A percentile compares a stretch with the other conserved stretches of the same genome.
These are phyloP conservation scores for Cryptosporidium muris DNA, from an alignment of 169 alveolate species.

Conservation along the genomic window DNA sequence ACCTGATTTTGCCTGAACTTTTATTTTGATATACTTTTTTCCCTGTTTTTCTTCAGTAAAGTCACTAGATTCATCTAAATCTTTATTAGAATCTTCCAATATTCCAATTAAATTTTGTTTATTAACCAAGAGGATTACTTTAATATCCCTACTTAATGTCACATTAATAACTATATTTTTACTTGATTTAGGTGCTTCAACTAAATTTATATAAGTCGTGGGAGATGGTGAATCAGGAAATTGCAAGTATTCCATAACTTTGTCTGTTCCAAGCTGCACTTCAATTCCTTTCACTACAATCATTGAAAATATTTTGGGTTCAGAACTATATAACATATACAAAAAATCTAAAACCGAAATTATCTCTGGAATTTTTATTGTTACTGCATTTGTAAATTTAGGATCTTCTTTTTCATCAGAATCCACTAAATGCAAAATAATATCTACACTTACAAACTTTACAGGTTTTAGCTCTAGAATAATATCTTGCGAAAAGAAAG, in stretches of 20 bases:
- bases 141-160: too few relatives aligned
- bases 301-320: conserved; percentile 10
- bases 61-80: too few relatives aligned
- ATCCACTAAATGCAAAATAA: not conserved
- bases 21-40: too few relatives aligned
- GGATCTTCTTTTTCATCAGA: not conserved
- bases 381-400: not conserved
- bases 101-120: too few relatives aligned
- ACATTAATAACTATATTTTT: too few relatives aligned
- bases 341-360: conserved; percentile 30
- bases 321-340: not conserved
- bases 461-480: conserved; percentile 2
- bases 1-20: too few relatives aligned
- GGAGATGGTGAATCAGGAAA: conserved; percentile 53
- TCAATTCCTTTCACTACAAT: conserved; percentile 29
- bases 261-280: conserved; percentile 8
- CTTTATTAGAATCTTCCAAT: too few relatives aligned
- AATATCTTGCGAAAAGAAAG: not conserved
- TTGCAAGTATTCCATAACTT: conserved; percentile 16
- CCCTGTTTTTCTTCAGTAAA: too few relatives aligned
- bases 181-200: not conserved
- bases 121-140: too few relatives aligned
- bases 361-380: conserved; percentile 42
- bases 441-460: not conserved
- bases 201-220: conserved; percentile 35